Evolutionary conservation across 2,329 filamentous ascomycete species (phyloP).

Genomic region (Emergomyces pasteurianus): DNA sequence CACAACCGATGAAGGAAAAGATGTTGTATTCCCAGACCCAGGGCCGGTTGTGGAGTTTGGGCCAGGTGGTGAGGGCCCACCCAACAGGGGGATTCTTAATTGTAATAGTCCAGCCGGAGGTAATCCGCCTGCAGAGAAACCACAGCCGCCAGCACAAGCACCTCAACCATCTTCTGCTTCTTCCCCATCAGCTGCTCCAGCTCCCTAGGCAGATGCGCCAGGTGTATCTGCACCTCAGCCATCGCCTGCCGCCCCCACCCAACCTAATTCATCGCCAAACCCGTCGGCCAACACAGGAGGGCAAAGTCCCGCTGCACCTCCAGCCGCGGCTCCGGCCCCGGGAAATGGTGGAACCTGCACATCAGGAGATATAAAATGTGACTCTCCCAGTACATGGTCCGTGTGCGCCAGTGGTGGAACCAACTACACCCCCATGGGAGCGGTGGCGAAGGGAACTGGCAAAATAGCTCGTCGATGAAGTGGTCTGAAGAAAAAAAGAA

Average conservation of each 20-base stretch:
- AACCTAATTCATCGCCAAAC: background rate
- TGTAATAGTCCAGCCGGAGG: background rate
- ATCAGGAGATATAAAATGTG: slow-evolving; percentile 7
- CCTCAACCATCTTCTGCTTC: background rate
- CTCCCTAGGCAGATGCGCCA: background rate
- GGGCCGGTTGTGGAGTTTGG: slow-evolving; percentile 9
- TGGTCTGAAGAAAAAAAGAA: background rate
- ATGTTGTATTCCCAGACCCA: slow-evolving; percentile 8
- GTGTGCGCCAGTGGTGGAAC: slow-evolving; percentile 1
- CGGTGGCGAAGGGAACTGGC: slow-evolving; percentile 7
- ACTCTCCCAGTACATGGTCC: slow-evolving; percentile 7
- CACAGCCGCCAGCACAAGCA: background rate
- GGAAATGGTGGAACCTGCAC: background rate
- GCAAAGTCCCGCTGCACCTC: background rate
- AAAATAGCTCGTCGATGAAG: background rate
- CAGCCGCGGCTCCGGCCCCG: background rate
- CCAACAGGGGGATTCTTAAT: background rate
- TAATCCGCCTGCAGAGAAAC: background rate
- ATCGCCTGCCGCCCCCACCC: background rate
- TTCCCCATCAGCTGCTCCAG: background rate
- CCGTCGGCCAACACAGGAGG: background rate
- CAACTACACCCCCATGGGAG: slow-evolving; percentile 7
- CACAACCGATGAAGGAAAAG: slow-evolving; percentile 3
- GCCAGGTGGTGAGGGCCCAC: background rate
- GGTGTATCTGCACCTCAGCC: background rate